phyloP scores from a whole-genome alignment of 2,329 filamentous ascomycete genomes.

The Pestalotiopsis sp. region DNA sequence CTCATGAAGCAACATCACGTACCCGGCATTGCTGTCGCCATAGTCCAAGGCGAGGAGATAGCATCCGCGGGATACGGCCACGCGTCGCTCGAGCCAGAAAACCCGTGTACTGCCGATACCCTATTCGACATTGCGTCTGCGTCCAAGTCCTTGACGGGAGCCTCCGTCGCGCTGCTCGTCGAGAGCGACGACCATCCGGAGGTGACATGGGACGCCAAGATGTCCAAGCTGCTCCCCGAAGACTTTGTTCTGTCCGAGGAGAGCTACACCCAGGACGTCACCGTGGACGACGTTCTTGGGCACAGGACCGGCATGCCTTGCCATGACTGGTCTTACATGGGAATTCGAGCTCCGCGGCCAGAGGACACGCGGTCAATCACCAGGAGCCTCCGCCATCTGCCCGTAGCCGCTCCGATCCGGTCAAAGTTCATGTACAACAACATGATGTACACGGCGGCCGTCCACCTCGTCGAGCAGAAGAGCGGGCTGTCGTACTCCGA shows the following conservation, averaged over 20 bases:
- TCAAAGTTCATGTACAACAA: constrained; percentile 24
- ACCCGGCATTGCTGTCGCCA: constrained; percentile 25
- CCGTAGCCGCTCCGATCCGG: constrained; percentile 20
- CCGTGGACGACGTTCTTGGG: constrained; percentile 26
- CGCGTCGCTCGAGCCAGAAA: constrained; percentile 27
- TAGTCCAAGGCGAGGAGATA: constrained; percentile 21
- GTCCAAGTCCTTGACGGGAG: constrained; percentile 30
- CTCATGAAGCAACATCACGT: constrained; percentile 20
- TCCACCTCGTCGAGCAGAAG: constrained; percentile 23
- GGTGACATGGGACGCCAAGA: constrained; percentile 24
- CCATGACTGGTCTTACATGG: constrained; percentile 13
- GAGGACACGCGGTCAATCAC: constrained; percentile 23
- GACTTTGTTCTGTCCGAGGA: constrained; percentile 26
- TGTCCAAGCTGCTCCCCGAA: constrained; percentile 21
- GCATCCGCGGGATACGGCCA: constrained; percentile 26
- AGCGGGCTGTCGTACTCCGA: constrained; percentile 18
- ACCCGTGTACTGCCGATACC: constrained; percentile 28
- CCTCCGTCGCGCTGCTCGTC: constrained; percentile 30
- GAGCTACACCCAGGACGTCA: constrained; percentile 25
- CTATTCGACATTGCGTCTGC: constrained; percentile 31
- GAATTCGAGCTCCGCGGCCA: constrained; percentile 12
- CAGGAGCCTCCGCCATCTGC: constrained; percentile 25
- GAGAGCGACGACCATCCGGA: constrained; percentile 34
- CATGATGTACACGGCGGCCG: constrained; percentile 27
- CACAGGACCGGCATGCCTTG: constrained; percentile 26